Evolutionary conservation across 1,284 basidiomycete genomes (phyloP).

Genomic region (Ganoderma sinense): DNA sequence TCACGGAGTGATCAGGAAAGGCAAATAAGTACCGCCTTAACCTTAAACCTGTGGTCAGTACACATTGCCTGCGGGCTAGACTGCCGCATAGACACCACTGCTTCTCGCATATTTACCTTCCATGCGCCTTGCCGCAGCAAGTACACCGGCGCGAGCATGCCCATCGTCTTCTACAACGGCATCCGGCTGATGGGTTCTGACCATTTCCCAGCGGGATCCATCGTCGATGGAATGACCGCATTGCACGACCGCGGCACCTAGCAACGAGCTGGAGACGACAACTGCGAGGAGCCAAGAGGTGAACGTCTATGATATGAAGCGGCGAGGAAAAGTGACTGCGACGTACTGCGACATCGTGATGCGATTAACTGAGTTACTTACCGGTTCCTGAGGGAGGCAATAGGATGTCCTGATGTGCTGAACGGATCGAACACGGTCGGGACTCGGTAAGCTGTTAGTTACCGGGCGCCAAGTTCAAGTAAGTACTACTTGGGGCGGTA

Average conservation of each 20-base stretch:
- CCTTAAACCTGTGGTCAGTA: neutral
- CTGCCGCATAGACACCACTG: neutral
- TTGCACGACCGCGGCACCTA: neutral
- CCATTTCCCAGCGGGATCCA: neutral
- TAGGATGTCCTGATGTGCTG: neutral
- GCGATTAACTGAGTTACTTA: neutral
- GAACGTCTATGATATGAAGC: neutral
- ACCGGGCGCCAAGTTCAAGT: no score
- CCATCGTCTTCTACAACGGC: neutral
- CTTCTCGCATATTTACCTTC: neutral
- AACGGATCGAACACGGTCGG: neutral
- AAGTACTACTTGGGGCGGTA: no score
- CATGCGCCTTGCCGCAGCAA: neutral
- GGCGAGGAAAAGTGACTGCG: neutral
- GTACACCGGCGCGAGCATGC: neutral
- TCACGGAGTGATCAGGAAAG: neutral
- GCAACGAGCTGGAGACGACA: neutral
- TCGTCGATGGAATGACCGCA: neutral
- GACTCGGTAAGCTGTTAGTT: no score
- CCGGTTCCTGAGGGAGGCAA: neutral
- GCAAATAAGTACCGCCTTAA: neutral
- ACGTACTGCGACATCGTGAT: neutral
- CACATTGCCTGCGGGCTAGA: neutral
- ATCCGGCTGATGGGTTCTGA: neutral
- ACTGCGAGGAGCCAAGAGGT: neutral